Base-by-base conservation (phyloP, 2,329 filamentous ascomycete species). In the Fusarium nisikadoi region DNA sequence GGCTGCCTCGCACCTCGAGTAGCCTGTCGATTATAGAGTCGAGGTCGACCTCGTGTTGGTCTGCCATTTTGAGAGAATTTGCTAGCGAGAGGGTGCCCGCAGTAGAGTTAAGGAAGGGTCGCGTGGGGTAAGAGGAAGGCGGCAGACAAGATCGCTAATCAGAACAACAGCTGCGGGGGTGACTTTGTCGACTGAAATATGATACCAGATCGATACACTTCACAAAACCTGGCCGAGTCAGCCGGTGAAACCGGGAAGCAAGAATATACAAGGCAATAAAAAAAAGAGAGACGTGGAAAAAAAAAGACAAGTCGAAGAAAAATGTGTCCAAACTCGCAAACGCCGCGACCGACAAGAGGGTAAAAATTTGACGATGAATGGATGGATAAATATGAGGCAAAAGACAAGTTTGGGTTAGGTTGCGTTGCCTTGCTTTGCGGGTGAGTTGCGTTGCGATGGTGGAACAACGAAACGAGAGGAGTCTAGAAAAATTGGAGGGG, bases 11-110 rank as follows among this genome's bases (percentile, higher is more conserved):
- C 82, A 98, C 96, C 86, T 99, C 96, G 81, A 98, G 89, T 81
- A 99, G 90, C 84, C 96, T 91, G 85, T 98, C 95, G 88, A 99
- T 98, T 91, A 98, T 97, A 80, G 95, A 98, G 86, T 99, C 96
- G 86, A 99, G 90, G 87, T 98, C 95, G 86, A 98, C 94, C 86
- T 98, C 95, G 86, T 94, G 86, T 83, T 89, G 87, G 83, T 90
- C 88, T 81, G 87, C 87, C 91, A 86, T 92, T 81, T 79, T 86
- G 72, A 70, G 78, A 70, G 75, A 68, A 71, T 80, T 78, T 81
- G 79, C 77, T 76, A 70, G 74, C 73, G 75, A 79, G 76, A 74
- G 74, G 81, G 81, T 82, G 84, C 82, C 81, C 27, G 80, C 80
- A 77, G 78, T 75, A 78, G 77, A 50, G 36, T 39, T 73, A 74